Base-by-base conservation (phyloP, 768 basidiomycete species). In the Arthromyces matolae region DNA sequence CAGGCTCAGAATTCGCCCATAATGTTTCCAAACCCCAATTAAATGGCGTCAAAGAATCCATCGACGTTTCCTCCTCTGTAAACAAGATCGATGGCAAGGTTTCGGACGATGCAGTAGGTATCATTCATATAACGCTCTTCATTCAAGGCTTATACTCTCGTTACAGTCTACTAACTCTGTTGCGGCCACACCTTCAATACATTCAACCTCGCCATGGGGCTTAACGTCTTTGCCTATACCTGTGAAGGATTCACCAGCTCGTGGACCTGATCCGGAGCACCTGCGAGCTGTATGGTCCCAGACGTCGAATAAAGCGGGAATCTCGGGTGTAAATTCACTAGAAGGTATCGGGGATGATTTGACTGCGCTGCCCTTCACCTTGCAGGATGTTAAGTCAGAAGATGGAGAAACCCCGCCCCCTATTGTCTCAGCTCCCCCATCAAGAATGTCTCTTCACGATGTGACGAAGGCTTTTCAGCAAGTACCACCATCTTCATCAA, bases 381-480 rank as follows among this genome's bases (percentile, higher is more conserved):
- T 92, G 27, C 89, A 87, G 59, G 90, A 93, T 47, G 84, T 90
- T 42, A 92, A 91, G 62, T 87, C 88, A 9, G 89, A 91, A 60
- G 88, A 87, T 56, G 89, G 87, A 16, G 84, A 82, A 62, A 88
- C 86, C 2, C 86, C 88, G 2, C 87, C 87, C 12, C 81, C 85
- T 19, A 65, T 70, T 7, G 70, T 76, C 4, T 71, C 79, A 18
- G 67, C 77, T 22, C 71, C 78, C 19, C 77, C 86, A 20, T 83
- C 84, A 14, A 81, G 86, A 32, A 87, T 90, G 80, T 89, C 88
- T 3, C 66, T 85, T 31, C 82, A 84, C 47, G 90, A 93, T 46
- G 88, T 91, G 27, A 89, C 86, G 10, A 81, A 86, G 49, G 88
- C 89, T 18, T 93, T 93, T 69, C 90, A 93, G 60, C 84, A 84